phyloP scores from a whole-genome alignment of 208 protist species.

The Leptomonas pyrrhocoris region DNA sequence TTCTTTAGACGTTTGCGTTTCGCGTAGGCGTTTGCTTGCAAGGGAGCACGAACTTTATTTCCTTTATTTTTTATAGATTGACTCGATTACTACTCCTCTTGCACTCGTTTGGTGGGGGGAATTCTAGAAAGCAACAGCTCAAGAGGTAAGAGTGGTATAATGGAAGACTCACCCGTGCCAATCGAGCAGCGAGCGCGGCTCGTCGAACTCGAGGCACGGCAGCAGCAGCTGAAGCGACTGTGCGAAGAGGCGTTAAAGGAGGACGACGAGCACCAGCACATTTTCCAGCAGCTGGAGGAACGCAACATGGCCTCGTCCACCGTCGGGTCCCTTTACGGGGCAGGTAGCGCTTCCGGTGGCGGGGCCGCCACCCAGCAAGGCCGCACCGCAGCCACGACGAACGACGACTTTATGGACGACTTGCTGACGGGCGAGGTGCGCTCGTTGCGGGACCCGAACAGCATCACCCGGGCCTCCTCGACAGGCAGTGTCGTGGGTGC shows the following conservation, averaged over 20 bases:
- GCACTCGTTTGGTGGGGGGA: neutral
- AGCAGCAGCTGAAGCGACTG: conserved; percentile 56
- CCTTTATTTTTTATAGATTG: neutral
- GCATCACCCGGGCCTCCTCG: conserved; percentile 50
- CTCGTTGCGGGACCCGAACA: conserved; percentile 68
- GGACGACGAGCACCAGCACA: conserved; percentile 46
- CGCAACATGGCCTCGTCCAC: conserved; percentile 15
- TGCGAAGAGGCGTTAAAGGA: conserved; percentile 66
- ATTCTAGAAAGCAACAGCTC: too few species aligned
- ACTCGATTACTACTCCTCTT: neutral
- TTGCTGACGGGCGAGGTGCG: conserved; percentile 73
- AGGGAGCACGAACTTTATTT: neutral
- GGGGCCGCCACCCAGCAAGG: conserved; percentile 4
- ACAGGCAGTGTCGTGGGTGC: conserved; percentile 27
- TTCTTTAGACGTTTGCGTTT: neutral
- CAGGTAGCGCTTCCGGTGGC: neutral
- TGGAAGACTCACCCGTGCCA: conserved; percentile 6
- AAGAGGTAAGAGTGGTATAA: neutral
- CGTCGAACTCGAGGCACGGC: conserved; percentile 57
- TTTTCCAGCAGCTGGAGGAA: conserved; percentile 39
- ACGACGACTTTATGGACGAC: conserved; percentile 38
- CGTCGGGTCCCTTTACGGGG: conserved; percentile 11
- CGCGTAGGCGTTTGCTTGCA: neutral
- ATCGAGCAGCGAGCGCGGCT: conserved; percentile 47
- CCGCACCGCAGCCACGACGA: neutral